phyloP scores from a whole-genome alignment of 208 protist genomes.

The Herpetomonas tarakana region DNA sequence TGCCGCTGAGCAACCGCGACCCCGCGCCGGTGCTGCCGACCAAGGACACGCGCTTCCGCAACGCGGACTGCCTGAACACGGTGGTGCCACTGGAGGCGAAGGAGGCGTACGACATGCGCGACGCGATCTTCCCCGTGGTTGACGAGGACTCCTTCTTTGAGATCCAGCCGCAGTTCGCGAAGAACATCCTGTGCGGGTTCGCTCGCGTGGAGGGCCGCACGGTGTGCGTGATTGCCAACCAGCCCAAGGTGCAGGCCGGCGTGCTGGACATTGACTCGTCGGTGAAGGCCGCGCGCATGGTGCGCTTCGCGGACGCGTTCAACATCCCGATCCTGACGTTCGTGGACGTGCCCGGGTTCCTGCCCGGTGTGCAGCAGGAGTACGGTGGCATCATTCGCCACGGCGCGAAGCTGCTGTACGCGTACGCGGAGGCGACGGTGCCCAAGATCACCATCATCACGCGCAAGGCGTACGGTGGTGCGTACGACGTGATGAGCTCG shows the following conservation, averaged over 20 bases:
- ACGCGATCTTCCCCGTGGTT: slow-evolving; percentile 84
- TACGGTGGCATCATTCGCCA: slow-evolving; percentile 96
- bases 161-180: slow-evolving; percentile 92
- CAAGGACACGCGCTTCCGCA: slow-evolving; percentile 51
- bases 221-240: slow-evolving; percentile 95
- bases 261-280: slow-evolving; percentile 92
- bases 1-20: slow-evolving; percentile 87
- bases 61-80: slow-evolving; percentile 43
- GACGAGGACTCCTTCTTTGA: slow-evolving; percentile 94
- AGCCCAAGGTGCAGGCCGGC: slow-evolving; percentile 92
- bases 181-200: slow-evolving; percentile 95
- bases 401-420: slow-evolving; percentile 97
- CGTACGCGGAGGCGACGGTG: slow-evolving; percentile 96
- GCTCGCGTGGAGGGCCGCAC: slow-evolving; percentile 88
- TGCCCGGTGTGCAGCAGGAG: slow-evolving; percentile 90
- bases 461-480: slow-evolving; percentile 96
- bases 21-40: slow-evolving; percentile 44
- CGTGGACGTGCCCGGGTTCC: slow-evolving; percentile 97
- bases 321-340: slow-evolving; percentile 97
- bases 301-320: slow-evolving; percentile 97
- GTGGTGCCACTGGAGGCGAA: slow-evolving; percentile 86
- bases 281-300: slow-evolving; percentile 92
- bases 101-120: slow-evolving; percentile 93
- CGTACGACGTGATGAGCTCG: slow-evolving; percentile 96
- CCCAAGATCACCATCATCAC: slow-evolving; percentile 97